Conservation (phyloP, 208 protist genomes). For the Phytomonas sp. region DNA sequence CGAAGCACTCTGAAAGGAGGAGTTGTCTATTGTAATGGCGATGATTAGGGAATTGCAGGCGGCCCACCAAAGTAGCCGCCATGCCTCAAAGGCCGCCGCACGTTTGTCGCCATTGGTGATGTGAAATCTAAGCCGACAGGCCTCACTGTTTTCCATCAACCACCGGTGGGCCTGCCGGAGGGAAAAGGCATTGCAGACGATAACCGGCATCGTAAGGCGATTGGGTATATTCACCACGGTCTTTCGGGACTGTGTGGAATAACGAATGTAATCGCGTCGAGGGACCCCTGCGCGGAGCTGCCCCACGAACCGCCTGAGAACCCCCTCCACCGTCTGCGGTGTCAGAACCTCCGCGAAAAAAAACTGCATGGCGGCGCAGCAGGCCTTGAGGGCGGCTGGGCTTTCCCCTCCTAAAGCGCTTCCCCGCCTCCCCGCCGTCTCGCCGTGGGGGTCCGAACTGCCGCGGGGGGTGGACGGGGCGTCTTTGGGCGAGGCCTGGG, state of each 20-base stretch:
- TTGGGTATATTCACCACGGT: neutral
- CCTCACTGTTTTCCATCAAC: neutral
- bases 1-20: no score
- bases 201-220: neutral
- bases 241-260: neutral
- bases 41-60: slow-evolving; percentile 19
- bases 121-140: neutral
- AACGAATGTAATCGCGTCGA: neutral
- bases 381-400: no score
- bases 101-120: neutral
- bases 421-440: neutral
- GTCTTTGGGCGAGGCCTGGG: no score
- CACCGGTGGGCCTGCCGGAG: neutral
- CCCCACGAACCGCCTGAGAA: neutral
- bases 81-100: slow-evolving; percentile 6
- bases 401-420: no score
- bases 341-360: neutral
- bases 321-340: neutral
- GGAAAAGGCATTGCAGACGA: neutral
- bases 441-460: neutral
- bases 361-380: neutral
- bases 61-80: slow-evolving; percentile 28
- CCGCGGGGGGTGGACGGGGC: neutral
- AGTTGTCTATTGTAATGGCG: slow-evolving; percentile 6
- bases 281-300: neutral